phyloP scores from a whole-genome alignment of 2,329 filamentous ascomycete genomes.

The Penicillium nordicum region DNA sequence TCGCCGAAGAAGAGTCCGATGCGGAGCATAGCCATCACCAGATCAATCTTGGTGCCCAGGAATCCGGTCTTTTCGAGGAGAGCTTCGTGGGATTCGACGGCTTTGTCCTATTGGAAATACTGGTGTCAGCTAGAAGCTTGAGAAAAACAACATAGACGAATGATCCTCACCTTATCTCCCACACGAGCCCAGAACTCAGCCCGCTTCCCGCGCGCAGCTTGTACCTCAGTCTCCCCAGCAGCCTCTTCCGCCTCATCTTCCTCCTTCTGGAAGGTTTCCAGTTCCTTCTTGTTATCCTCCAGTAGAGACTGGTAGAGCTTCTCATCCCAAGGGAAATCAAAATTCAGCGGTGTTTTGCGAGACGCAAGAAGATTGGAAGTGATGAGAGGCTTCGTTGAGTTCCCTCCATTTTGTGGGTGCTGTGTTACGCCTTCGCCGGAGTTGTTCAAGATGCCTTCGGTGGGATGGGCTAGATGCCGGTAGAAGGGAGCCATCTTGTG shows the following conservation, averaged over 20 bases:
- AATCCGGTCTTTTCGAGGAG: constrained; percentile 97
- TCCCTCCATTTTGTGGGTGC: constrained; percentile 38
- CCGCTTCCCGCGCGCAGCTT: constrained; percentile 86
- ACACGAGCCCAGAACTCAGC: constrained; percentile 95
- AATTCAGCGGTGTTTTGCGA: constrained; percentile 60
- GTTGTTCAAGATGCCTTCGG: constrained; percentile 74
- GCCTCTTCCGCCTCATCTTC: constrained; percentile 94
- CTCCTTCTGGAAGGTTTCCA: constrained; percentile 75
- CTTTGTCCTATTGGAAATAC: constrained; percentile 68
- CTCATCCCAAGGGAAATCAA: constrained; percentile 87
- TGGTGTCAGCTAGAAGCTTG: constrained; percentile 7
- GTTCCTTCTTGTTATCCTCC: constrained; percentile 73
- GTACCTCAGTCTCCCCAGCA: constrained; percentile 91
- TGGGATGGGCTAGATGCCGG: constrained; percentile 62
- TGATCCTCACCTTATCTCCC: constrained; percentile 75
- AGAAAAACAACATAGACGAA: constrained; percentile 8
- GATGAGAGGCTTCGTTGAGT: constrained; percentile 52
- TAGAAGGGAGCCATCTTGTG: constrained; percentile 67
- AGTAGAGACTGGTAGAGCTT: constrained; percentile 73
- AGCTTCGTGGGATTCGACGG: constrained; percentile 85
- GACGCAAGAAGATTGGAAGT: constrained; percentile 72
- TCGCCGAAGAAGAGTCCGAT: constrained; percentile 96
- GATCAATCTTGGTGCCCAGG: constrained; percentile 93
- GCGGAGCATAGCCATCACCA: constrained; percentile 93
- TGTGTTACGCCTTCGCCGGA: constrained; percentile 61